These are phyloP conservation scores for Irpex lacteus DNA, from an alignment of 1,284 basidiomycete genomes.

Conservation along the genomic window DNA sequence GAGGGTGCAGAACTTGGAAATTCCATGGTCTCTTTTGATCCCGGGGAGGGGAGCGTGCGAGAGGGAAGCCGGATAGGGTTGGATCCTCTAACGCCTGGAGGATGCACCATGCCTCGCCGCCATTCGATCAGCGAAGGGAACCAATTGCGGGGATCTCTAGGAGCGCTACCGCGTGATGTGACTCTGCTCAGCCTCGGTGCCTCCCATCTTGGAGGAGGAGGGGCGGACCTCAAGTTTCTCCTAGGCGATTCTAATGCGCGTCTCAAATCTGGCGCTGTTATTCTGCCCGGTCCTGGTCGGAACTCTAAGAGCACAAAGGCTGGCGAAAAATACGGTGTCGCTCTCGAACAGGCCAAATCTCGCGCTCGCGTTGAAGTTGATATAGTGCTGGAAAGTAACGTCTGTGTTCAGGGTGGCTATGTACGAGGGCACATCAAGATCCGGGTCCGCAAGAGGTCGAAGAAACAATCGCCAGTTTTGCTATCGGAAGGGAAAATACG, in stretches of 20 bases:
- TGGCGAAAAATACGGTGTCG: slow-evolving; percentile 25
- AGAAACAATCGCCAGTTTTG: slow-evolving; percentile 60
- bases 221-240: slow-evolving; percentile 53
- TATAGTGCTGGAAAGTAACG: slow-evolving; percentile 73
- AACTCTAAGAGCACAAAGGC: slow-evolving; percentile 18
- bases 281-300: slow-evolving; percentile 32
- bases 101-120: slow-evolving; percentile 14
- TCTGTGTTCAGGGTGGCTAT: slow-evolving; percentile 80
- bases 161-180: slow-evolving; percentile 41
- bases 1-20: slow-evolving; percentile 41
- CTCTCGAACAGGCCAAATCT: slow-evolving; percentile 63
- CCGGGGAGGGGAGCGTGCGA: slow-evolving; percentile 26
- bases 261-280: slow-evolving; percentile 49
- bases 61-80: slow-evolving; percentile 37
- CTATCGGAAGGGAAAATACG: slow-evolving; percentile 82
- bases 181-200: slow-evolving; percentile 50
- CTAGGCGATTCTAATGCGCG: slow-evolving; percentile 57
- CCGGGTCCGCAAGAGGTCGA: slow-evolving; percentile 57
- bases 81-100: slow-evolving; percentile 29
- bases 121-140: neutral
- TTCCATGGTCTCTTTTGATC: slow-evolving; percentile 40
- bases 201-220: slow-evolving; percentile 43
- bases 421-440: slow-evolving; percentile 76
- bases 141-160: slow-evolving; percentile 1
- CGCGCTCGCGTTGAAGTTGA: slow-evolving; percentile 83